A percentile compares a stretch with the other conserved stretches of the same genome.
Conservation (phyloP, 2,329 filamentous ascomycete genomes). For the Macrophomina phaseolina region DNA sequence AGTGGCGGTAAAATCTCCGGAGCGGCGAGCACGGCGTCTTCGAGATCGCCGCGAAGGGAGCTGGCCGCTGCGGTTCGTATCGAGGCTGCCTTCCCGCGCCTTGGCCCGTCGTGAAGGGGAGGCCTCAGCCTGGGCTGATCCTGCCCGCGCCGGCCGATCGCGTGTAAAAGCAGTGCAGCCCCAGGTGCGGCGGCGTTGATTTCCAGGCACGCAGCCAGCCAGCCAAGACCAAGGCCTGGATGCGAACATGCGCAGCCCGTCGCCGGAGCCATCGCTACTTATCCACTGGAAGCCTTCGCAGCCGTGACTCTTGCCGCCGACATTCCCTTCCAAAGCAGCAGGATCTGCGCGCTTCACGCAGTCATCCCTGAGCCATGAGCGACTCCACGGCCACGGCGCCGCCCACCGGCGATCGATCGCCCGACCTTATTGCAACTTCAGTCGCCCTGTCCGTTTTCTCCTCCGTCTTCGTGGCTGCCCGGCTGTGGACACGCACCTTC, state of each 20-base stretch:
- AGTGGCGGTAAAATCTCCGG: neutral
- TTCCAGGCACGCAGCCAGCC: neutral
- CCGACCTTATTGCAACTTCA: neutral
- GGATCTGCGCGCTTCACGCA: conserved; percentile 5
- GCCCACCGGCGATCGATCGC: neutral
- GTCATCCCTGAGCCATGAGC: conserved; percentile 12
- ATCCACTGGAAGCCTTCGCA: neutral
- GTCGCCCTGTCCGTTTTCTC: conserved; percentile 5
- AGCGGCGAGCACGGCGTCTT: too few relatives aligned
- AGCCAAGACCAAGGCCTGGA: neutral
- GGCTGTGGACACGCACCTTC: conserved; percentile 10
- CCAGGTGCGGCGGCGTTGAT: conserved; percentile 5
- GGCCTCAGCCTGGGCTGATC: conserved; percentile 3
- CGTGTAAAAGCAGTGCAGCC: neutral
- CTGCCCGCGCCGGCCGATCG: neutral
- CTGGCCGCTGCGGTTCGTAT: neutral
- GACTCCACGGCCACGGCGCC: neutral
- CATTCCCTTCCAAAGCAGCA: neutral
- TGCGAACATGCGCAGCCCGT: neutral
- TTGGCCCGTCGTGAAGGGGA: neutral
- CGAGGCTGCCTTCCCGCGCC: neutral
- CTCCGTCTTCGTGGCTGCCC: conserved; percentile 7
- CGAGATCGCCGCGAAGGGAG: too few relatives aligned
- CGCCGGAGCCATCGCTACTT: conserved; percentile 10
- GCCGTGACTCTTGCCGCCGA: neutral